phyloP scores from a whole-genome alignment of 805 yeast genomes.

The Saturnispora dispora region DNA sequence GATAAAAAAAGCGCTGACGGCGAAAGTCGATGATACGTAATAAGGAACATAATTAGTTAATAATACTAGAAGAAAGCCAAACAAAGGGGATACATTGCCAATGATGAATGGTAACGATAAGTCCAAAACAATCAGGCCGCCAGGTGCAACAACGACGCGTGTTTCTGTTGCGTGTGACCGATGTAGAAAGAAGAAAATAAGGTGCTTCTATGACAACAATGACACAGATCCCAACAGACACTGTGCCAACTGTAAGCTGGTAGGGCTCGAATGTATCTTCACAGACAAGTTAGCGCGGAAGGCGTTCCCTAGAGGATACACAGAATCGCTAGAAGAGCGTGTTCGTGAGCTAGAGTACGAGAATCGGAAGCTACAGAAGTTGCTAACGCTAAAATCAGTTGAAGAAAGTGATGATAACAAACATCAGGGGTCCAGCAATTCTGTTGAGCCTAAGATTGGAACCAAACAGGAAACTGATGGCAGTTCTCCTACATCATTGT shows the following conservation, averaged over 20 bases:
- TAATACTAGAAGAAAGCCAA: background rate
- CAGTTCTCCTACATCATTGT: background rate
- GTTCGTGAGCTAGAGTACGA: slow-evolving; percentile 81
- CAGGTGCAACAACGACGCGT: slow-evolving; percentile 56
- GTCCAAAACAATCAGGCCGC: slow-evolving; percentile 52
- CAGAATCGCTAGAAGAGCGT: slow-evolving; percentile 81
- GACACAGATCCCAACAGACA: slow-evolving; percentile 31
- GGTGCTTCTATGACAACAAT: slow-evolving; percentile 38
- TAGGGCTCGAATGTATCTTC: slow-evolving; percentile 83
- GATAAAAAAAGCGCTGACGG: background rate
- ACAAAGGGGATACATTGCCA: background rate
- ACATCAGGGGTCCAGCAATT: background rate
- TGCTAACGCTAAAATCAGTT: slow-evolving; percentile 43
- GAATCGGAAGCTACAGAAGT: slow-evolving; percentile 56
- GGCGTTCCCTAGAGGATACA: slow-evolving; percentile 87
- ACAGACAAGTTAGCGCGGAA: slow-evolving; percentile 77
- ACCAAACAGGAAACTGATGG: background rate
- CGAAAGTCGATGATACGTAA: background rate
- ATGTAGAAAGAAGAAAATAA: slow-evolving; percentile 71
- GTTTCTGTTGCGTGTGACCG: slow-evolving; percentile 91
- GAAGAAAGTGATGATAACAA: background rate
- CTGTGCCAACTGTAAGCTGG: slow-evolving; percentile 75
- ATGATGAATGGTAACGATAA: slow-evolving; percentile 11
- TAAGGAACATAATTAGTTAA: background rate
- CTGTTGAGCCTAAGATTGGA: background rate